phyloP scores from a whole-genome alignment of 345 rosid species.

The Alliaria petiolata region DNA sequence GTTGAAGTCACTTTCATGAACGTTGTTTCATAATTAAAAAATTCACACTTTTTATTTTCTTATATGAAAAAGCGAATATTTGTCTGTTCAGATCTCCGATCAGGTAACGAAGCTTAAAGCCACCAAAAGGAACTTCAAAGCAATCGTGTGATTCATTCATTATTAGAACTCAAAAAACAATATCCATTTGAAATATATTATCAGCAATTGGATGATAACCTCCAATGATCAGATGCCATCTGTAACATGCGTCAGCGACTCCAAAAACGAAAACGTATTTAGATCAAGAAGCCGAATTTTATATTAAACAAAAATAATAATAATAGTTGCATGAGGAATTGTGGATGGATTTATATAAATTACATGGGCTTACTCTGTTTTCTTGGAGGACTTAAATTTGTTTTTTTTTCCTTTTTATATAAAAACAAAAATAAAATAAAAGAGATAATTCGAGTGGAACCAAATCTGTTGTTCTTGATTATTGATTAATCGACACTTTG shows the following conservation, averaged over 20 bases:
- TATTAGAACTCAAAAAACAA: not conserved
- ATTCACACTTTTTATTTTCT: not conserved
- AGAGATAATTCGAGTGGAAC: not conserved
- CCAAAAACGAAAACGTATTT: not conserved
- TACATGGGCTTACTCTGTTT: not conserved
- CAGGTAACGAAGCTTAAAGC: constrained; percentile 9
- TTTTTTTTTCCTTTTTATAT: not conserved
- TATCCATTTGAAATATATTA: not conserved
- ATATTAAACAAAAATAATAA: not conserved
- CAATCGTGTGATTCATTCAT: not conserved
- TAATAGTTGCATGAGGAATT: not conserved
- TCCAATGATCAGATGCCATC: not conserved
- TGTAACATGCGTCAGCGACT: not conserved
- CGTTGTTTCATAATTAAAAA: not conserved
- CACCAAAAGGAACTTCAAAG: not conserved
- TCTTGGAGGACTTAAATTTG: not conserved
- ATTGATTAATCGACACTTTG: not conserved
- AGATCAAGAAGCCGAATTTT: not conserved
- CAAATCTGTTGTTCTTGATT: not conserved
- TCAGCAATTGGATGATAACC: not conserved
- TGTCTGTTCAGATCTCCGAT: constrained; percentile 18
- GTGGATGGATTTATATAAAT: not conserved
- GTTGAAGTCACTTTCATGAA: not conserved
- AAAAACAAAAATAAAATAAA: not conserved
- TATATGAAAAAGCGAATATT: not conserved